Base-by-base conservation (phyloP, 2,329 filamentous ascomycete genomes). In the Aspergillus sp. region DNA sequence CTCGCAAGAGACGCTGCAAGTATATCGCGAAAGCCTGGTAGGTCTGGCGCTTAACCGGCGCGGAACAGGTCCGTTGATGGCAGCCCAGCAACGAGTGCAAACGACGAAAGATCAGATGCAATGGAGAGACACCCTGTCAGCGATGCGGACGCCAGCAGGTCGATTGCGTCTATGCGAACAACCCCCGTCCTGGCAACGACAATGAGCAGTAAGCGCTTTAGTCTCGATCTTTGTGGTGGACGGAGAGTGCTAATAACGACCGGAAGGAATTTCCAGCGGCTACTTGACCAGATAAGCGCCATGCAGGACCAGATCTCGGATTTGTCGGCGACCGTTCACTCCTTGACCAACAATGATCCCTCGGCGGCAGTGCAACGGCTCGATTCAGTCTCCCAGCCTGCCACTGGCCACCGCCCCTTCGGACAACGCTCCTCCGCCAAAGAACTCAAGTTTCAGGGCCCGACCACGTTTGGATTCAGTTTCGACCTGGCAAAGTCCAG, bases 401-500 rank as follows among this genome's bases (percentile, higher is more conserved):
- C 37, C 4, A 16, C 33, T 3, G 19, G 35, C 5, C 42, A 41
- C 11, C 42, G 48, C 6, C 24, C 41, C 2, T 28, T 45, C 7
- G 40, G 48, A 16, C 43, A 44, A 1, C 30, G 41, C 0, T 52
- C 43, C 32, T 47, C 44, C n/a, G 45, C 15, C 50, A 73, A 64
- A 41, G 73, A 71, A 34, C 71, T 74, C 1, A 69, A 73, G n/a
- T 94, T 91, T 51, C 78, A 82, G 35, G 86, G 86, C 0, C 84
- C 86, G 0, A 93, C 86, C 0, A 93, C 85, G 52, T 80, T 78
- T 24, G 78, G 78, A 1, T 94, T 86, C 57, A 86, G 81, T 44
- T 72, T 94, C 12, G 83, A 86, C 40, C 77, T 93, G 4, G 86
- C 88, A 12, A 89, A 85, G 55, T 82, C 75, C 31, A 93, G 85